Conservation (phyloP, 2,329 filamentous ascomycete species). For the Onygenales sp. region DNA sequence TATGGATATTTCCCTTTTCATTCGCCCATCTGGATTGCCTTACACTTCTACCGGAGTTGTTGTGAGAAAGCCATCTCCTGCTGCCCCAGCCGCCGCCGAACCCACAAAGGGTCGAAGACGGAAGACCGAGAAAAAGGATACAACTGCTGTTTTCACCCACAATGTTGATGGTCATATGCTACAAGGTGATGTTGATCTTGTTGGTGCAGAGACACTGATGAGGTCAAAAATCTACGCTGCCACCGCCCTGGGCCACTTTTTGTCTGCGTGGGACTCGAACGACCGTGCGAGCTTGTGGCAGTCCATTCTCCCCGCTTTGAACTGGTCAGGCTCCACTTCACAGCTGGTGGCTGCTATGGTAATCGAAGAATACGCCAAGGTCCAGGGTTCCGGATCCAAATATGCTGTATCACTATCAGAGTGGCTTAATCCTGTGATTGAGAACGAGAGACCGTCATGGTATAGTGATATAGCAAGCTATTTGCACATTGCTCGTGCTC, state of each 20-base stretch:
- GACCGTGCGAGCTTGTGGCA: conserved; percentile 43
- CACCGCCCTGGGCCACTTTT: conserved; percentile 73
- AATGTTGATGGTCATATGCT: conserved; percentile 98
- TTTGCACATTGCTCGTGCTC: conserved; percentile 78
- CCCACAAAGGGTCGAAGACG: conserved; percentile 64
- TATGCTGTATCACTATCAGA: conserved; percentile 37
- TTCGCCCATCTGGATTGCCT: conserved; percentile 82
- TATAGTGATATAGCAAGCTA: conserved; percentile 89
- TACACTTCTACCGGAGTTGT: conserved; percentile 47
- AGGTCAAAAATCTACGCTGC: conserved; percentile 83
- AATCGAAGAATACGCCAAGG: conserved; percentile 77
- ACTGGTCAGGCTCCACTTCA: conserved; percentile 69
- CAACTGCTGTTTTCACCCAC: conserved; percentile 61
- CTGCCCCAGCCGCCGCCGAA: conserved; percentile 36
- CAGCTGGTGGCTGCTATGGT: conserved; percentile 76
- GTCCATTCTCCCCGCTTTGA: conserved; percentile 61
- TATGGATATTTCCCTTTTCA: conserved; percentile 82
- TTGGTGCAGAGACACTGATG: conserved; percentile 79
- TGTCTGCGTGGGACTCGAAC: conserved; percentile 62
- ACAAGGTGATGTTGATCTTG: conserved; percentile 89
- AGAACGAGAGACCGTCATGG: conserved; percentile 67
- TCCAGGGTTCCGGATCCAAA: conserved; percentile 24
- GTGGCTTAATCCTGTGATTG: conserved; percentile 64
- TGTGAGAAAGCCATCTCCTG: conserved; percentile 30
- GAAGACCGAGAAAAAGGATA: conserved; percentile 75